Percentiles rank a stretch among this genome's conserved stretches.
Evolutionary conservation across 768 basidiomycete species (phyloP).

Genomic region (Termitomyces sp.): DNA sequence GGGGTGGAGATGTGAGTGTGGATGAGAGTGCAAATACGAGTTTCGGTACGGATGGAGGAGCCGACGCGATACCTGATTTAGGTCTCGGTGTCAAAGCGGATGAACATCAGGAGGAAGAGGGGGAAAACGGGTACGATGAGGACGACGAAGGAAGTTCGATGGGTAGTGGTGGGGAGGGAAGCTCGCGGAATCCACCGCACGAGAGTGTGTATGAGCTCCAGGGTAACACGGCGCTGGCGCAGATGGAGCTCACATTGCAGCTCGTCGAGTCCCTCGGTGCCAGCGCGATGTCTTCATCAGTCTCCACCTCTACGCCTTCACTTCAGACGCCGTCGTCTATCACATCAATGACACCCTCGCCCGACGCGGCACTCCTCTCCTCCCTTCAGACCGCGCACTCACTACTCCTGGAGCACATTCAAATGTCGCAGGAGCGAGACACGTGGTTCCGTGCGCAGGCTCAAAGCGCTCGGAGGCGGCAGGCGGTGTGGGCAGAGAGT

Average conservation of each 20-base stretch:
- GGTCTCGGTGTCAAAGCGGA: constrained; percentile 13
- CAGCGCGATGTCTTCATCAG: constrained; percentile 7
- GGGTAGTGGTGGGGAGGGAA: constrained; percentile 28
- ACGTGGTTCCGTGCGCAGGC: constrained; percentile 69
- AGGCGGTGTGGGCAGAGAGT: constrained; percentile 86
- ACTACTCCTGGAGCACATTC: constrained; percentile 60
- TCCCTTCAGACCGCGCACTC: constrained; percentile 23
- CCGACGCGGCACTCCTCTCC: neutral
- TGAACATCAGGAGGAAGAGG: constrained; percentile 15
- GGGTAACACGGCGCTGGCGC: constrained; percentile 63
- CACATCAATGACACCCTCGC: neutral
- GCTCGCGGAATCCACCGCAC: constrained; percentile 44
- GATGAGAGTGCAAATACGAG: constrained; percentile 6
- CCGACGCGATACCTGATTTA: constrained; percentile 12
- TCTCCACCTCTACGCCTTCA: neutral
- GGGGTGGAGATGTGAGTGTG: neutral
- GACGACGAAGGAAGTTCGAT: constrained; percentile 25
- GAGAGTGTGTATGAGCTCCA: constrained; percentile 55
- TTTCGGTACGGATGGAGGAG: constrained; percentile 3
- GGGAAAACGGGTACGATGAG: constrained; percentile 23
- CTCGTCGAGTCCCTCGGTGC: constrained; percentile 18
- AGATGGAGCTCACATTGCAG: constrained; percentile 71
- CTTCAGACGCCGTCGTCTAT: neutral
- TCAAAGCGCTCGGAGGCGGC: constrained; percentile 56
- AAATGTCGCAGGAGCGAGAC: constrained; percentile 75